Percentiles rank a stretch among this genome's conserved stretches.
Evolutionary conservation across 108 stramenopile species (phyloP).

Genomic region (Nitzschia sp.): DNA sequence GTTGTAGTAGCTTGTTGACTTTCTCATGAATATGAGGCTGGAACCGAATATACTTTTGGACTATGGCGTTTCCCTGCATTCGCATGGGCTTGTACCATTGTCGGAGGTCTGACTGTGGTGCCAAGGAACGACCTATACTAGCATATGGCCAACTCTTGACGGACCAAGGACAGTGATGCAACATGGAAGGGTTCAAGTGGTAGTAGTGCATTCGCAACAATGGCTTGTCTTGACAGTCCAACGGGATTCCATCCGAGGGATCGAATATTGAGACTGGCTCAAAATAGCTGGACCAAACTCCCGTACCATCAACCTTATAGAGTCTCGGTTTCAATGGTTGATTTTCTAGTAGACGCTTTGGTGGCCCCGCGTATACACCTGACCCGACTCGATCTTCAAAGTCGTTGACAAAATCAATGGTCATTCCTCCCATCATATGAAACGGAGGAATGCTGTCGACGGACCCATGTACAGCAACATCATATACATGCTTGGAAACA

Average conservation of each 20-base stretch:
- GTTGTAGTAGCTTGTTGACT: conserved; percentile 1
- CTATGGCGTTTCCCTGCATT: conserved; percentile 11
- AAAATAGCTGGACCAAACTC: conserved; percentile 50
- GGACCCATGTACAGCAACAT: conserved; percentile 26
- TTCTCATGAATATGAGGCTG: conserved; percentile 28
- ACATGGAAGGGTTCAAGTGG: conserved; percentile 25
- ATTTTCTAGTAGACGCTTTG: neutral
- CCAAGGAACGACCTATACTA: conserved; percentile 22
- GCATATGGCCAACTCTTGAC: conserved; percentile 42
- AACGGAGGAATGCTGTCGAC: neutral
- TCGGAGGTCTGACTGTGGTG: conserved; percentile 8
- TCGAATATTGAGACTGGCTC: conserved; percentile 35
- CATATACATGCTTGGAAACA: conserved; percentile 30
- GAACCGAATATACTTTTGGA: conserved; percentile 35
- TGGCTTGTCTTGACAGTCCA: conserved; percentile 29
- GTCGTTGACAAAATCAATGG: neutral
- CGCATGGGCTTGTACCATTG: conserved; percentile 37
- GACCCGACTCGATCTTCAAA: neutral
- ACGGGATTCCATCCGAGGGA: conserved; percentile 15
- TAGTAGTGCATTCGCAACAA: conserved; percentile 22
- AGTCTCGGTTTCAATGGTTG: neutral
- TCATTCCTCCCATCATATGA: neutral
- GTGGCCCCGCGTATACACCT: neutral
- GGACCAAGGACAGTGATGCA: conserved; percentile 32
- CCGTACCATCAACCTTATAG: conserved; percentile 25